A percentile compares a stretch with the other conserved stretches of the same genome.
phyloP scores from a whole-genome alignment of 306 rosid genomes.

The Pterocarpus macrocarpus region DNA sequence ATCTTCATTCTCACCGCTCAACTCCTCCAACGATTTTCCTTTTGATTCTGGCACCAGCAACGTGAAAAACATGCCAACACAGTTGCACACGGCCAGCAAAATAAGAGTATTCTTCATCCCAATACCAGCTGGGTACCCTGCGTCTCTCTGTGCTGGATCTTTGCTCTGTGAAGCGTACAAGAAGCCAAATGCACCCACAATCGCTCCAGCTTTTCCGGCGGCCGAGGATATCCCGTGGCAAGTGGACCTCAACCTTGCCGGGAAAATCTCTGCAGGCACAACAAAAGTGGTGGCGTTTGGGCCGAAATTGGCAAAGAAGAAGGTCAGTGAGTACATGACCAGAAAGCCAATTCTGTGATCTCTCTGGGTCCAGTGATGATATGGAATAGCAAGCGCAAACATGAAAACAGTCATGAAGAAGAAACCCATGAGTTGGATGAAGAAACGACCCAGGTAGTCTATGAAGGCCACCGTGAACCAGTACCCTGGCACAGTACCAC shows the following conservation, averaged over 20 bases:
- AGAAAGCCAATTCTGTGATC: slow-evolving; percentile 43
- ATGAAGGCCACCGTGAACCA: slow-evolving; percentile 55
- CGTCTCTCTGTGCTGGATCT: slow-evolving; percentile 29
- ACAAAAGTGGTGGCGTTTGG: slow-evolving; percentile 53
- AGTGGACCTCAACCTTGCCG: slow-evolving; percentile 49
- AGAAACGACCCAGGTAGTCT: slow-evolving; percentile 36
- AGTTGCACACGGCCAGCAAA: slow-evolving; percentile 43
- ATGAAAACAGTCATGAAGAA: slow-evolving; percentile 53
- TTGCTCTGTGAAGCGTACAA: slow-evolving; percentile 48
- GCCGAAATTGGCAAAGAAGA: slow-evolving; percentile 50
- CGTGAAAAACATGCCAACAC: slow-evolving; percentile 42
- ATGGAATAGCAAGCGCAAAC: slow-evolving; percentile 49
- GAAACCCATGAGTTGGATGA: slow-evolving; percentile 50
- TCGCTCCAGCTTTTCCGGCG: slow-evolving; percentile 46
- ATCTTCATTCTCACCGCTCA: slow-evolving; percentile 50
- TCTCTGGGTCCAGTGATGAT: slow-evolving; percentile 45
- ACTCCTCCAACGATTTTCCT: slow-evolving; percentile 20
- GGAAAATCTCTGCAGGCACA: slow-evolving; percentile 53
- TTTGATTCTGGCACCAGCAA: slow-evolving; percentile 46
- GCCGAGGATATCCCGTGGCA: slow-evolving; percentile 51
- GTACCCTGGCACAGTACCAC: slow-evolving; percentile 49
- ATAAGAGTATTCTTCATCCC: slow-evolving; percentile 53
- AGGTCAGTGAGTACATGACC: slow-evolving; percentile 42
- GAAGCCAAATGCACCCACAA: slow-evolving; percentile 51
- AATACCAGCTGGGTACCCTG: slow-evolving; percentile 52